Base-by-base conservation (phyloP, 2,329 filamentous ascomycete genomes). In the Scedosporium boydii region DNA sequence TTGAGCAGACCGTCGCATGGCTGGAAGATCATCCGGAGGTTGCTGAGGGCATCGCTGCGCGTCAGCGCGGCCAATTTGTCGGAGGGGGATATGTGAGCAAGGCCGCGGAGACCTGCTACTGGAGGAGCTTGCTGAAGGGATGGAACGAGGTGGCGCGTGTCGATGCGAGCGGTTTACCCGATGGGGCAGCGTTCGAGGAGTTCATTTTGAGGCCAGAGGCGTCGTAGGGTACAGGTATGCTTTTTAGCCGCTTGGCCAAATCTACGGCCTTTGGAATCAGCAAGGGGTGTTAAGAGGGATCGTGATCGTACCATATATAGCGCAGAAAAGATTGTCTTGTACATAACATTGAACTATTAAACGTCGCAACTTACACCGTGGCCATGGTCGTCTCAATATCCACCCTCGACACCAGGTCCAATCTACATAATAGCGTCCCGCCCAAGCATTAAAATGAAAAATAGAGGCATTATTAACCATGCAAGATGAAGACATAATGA, bases 91-190 rank as follows among this genome's bases (percentile, higher is more conserved):
- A 81, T 66, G 70, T 81, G 56, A 79, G 77, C 63, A 74, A 75
- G 14, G 79, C 79, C n/a, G 79, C 80, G 0, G 80, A 82, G 69
- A 71, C 68, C 63, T 83, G 81, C 66, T 83, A 83, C 70, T 83
- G 81, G 80, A 73, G 81, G 48, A 77, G 74, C 0, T 62, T 80
- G 64, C 68, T 83, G 23, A 73, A 74, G 62, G 79, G 78, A 0
- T 83, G 81, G 81, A 74, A 70, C 61, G 65, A 70, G 44, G 75
- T 80, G 10, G 79, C 71, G 34, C 68, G 69, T 48, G 67, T 70
- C 0, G 72, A 75, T 16, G 74, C 71, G 34, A 69, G 69, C 46
- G 73, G 69, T 7, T 75, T 74, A 69, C 70, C 71, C 14, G 70
- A 70, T 3, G 64, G 69, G 12, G 69, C 75, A 41, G 66, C 73